These are phyloP conservation scores for Edaphochlamys debaryana DNA, from an alignment of 139 green algal species.

Conservation along the genomic window DNA sequence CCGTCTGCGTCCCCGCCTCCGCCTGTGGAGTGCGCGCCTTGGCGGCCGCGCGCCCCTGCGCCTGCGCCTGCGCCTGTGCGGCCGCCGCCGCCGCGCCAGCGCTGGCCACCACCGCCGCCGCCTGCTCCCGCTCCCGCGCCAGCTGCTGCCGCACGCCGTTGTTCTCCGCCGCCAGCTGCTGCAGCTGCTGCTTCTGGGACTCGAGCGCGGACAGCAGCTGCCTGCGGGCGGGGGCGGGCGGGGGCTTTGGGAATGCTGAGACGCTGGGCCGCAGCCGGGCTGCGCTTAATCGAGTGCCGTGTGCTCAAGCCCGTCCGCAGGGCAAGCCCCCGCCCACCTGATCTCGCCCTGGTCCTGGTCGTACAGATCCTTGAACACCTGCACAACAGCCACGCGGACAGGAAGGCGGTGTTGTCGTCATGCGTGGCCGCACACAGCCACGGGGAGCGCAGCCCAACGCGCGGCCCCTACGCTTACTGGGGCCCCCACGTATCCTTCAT, in stretches of 20 bases:
- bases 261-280: too few species aligned
- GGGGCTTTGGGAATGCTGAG: too few species aligned
- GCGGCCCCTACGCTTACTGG: too few species aligned
- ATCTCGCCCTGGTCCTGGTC: constrained; percentile 36
- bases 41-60: too few species aligned
- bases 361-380: constrained; percentile 37
- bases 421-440: neutral
- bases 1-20: neutral
- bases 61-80: too few species aligned
- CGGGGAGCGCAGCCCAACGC: too few species aligned
- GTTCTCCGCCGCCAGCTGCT: neutral
- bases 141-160: neutral
- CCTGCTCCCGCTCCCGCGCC: neutral
- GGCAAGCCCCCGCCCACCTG: too few species aligned
- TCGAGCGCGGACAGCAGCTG: constrained; percentile 9
- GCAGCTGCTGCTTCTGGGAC: constrained; percentile 16
- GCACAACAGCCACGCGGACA: neutral
- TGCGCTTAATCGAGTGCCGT: too few species aligned
- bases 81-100: neutral
- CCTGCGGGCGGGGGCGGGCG: neutral
- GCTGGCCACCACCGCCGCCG: too few species aligned
- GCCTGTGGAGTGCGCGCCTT: neutral
- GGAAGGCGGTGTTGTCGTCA: too few species aligned
- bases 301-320: too few species aligned
- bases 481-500: too few species aligned